Conservation (phyloP, 129 eudicot genomes). For the Arctium minus region DNA sequence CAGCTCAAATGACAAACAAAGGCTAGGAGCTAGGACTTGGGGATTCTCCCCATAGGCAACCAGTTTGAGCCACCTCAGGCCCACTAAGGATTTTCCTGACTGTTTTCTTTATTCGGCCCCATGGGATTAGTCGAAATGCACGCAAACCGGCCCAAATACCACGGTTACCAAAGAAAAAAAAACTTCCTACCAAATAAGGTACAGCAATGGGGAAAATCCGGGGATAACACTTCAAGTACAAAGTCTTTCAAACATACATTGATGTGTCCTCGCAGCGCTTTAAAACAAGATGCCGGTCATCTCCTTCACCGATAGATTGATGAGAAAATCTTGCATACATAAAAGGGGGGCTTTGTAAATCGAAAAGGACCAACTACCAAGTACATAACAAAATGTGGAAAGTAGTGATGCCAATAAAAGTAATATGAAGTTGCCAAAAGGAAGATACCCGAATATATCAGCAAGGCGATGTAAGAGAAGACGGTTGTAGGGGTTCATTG, state of each 20-base stretch:
- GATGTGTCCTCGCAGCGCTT: conserved; percentile 82
- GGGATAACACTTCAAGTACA: background rate
- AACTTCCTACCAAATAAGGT: too few species aligned
- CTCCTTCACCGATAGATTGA: conserved; percentile 94
- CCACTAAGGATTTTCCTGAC: too few species aligned
- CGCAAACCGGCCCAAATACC: background rate
- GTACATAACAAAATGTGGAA: background rate
- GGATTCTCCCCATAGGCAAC: too few species aligned
- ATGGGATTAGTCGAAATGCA: too few species aligned
- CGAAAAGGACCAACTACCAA: background rate
- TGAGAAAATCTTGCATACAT: conserved; percentile 70
- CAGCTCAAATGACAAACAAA: too few species aligned
- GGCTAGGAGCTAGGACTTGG: too few species aligned
- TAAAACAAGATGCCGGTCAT: conserved; percentile 74
- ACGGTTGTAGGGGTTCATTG: conserved; percentile 84
- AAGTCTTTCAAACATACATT: conserved; percentile 48
- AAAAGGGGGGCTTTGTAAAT: background rate
- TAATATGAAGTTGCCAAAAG: background rate
- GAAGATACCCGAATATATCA: conserved; percentile 84
- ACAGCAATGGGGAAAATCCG: background rate
- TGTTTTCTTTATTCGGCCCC: too few species aligned
- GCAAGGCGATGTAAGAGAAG: conserved; percentile 97
- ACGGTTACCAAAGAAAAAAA: background rate
- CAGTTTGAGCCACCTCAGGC: too few species aligned
- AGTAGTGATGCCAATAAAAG: background rate